Conservation (phyloP, 768 basidiomycete genomes). For the Russula abietina region DNA sequence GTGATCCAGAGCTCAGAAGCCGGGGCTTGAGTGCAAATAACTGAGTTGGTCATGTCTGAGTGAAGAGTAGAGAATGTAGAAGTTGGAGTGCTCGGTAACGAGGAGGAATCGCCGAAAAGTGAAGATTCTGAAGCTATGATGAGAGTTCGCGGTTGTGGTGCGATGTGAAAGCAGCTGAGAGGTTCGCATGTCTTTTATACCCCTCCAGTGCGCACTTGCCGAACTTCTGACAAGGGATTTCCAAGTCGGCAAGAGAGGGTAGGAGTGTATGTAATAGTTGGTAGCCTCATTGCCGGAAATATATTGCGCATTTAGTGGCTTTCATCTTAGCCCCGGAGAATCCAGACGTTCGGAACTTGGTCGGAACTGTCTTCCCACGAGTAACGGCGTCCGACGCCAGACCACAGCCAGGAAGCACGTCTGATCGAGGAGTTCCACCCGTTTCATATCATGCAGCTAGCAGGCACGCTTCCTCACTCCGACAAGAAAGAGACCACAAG, state of each 20-base stretch:
- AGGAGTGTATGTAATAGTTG: background rate
- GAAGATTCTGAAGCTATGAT: background rate
- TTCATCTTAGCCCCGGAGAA: background rate
- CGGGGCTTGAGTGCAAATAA: background rate
- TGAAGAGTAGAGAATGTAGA: background rate
- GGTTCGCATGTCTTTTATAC: background rate
- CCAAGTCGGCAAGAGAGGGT: background rate
- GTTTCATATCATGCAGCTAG: too few species aligned
- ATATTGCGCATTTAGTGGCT: background rate
- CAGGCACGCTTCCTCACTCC: background rate
- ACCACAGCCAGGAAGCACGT: too few species aligned
- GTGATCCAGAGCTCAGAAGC: constrained; percentile 41
- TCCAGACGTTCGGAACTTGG: background rate
- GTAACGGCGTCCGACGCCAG: background rate
- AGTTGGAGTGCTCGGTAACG: background rate
- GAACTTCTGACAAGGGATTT: background rate
- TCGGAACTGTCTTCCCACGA: background rate
- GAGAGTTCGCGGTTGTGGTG: background rate
- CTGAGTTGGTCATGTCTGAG: background rate
- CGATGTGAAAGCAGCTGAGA: background rate
- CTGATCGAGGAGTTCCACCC: background rate
- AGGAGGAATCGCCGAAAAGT: background rate
- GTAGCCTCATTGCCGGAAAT: background rate
- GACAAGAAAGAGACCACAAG: background rate
- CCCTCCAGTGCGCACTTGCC: background rate